These are phyloP conservation scores for Penicillium sp. DNA, from an alignment of 2,329 filamentous ascomycete genomes.

Conservation along the genomic window DNA sequence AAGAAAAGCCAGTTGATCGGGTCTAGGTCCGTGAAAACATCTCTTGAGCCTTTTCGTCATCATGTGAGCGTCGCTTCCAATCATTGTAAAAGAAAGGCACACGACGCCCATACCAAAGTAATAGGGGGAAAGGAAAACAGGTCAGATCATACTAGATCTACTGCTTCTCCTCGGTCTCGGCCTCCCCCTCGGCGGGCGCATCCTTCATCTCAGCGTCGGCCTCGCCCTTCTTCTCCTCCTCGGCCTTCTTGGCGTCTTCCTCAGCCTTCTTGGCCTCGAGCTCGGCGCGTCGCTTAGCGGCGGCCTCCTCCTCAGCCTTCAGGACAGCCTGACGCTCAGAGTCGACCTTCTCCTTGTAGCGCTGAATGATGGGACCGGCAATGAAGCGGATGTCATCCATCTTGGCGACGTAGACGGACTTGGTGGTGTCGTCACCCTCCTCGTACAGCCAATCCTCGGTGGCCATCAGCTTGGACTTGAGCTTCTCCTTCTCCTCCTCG, in stretches of 20 bases:
- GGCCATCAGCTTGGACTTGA: constrained; percentile 77
- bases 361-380: constrained; percentile 87
- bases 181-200: constrained; percentile 47
- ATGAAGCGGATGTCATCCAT: constrained; percentile 91
- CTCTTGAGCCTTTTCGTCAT: constrained; percentile 28
- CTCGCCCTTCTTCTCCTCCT: constrained; percentile 44
- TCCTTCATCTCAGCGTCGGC: constrained; percentile 61
- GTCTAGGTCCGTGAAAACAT: constrained; percentile 27
- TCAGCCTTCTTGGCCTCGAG: constrained; percentile 77
- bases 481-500: constrained; percentile 87
- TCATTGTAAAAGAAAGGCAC: background rate
- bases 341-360: constrained; percentile 93
- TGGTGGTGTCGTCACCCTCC: constrained; percentile 90
- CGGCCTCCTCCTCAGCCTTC: constrained; percentile 64
- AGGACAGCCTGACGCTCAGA: constrained; percentile 74
- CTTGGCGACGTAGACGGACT: constrained; percentile 92
- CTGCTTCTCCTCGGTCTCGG: constrained; percentile 38
- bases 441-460: constrained; percentile 98
- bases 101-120: background rate
- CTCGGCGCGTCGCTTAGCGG: constrained; percentile 62
- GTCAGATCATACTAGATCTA: constrained; percentile 21
- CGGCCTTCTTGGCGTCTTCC: constrained; percentile 61
- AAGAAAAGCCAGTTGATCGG: constrained; percentile 10
- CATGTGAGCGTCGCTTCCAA: constrained; percentile 12
- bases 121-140: background rate